Percentiles rank a stretch among this genome's conserved stretches.
phyloP scores from a whole-genome alignment of 2,329 filamentous ascomycete species.

The Xylariaceae sp. region DNA sequence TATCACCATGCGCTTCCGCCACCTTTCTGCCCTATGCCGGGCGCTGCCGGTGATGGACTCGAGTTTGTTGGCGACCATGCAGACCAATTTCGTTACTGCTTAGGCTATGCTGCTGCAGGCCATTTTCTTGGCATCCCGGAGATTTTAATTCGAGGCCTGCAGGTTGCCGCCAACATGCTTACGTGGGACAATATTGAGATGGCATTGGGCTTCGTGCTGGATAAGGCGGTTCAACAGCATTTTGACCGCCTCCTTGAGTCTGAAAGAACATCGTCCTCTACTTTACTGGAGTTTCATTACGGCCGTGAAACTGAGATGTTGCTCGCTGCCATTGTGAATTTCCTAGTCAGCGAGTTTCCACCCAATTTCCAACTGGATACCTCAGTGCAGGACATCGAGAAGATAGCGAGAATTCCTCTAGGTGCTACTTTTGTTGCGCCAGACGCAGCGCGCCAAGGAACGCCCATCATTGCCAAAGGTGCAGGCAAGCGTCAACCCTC shows the following conservation, averaged over 20 bases:
- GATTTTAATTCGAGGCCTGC: constrained; percentile 53
- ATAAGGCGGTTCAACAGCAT: constrained; percentile 35
- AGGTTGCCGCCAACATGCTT: constrained; percentile 53
- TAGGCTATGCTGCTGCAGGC: constrained; percentile 62
- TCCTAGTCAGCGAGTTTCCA: constrained; percentile 56
- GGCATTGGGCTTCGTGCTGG: constrained; percentile 53
- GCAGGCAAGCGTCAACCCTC: constrained; percentile 32
- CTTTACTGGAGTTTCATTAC: constrained; percentile 41
- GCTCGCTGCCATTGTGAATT: constrained; percentile 51
- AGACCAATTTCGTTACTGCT: constrained; percentile 49
- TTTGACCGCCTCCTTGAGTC: constrained; percentile 23
- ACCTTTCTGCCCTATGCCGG: constrained; percentile 29
- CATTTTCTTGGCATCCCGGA: constrained; percentile 51
- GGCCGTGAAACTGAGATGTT: constrained; percentile 51
- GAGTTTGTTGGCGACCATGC: constrained; percentile 36
- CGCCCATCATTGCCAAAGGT: constrained; percentile 36
- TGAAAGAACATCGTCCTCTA: constrained; percentile 14
- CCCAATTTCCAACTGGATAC: constrained; percentile 55
- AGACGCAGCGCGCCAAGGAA: constrained; percentile 31
- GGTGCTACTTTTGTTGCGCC: constrained; percentile 32
- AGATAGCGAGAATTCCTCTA: constrained; percentile 42
- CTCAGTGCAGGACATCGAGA: constrained; percentile 33
- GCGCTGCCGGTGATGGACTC: constrained; percentile 29
- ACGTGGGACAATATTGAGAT: constrained; percentile 59
- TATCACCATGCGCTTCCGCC: constrained; percentile 50